Conservation (phyloP, 306 rosid genomes). For the Cucumis hystrix region DNA sequence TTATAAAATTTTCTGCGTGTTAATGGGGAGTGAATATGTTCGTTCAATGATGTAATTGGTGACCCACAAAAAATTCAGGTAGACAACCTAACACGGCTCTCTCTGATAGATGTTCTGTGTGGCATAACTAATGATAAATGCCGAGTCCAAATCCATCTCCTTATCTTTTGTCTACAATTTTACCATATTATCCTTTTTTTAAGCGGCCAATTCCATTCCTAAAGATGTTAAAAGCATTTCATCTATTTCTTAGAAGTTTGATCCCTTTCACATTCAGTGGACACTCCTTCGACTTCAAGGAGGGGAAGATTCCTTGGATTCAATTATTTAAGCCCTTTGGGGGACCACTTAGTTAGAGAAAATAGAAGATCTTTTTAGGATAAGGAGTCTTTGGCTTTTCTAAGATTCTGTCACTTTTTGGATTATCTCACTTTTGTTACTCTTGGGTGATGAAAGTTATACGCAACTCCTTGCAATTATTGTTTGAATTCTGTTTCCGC, state of each 20-base stretch:
- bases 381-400: not conserved
- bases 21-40: not conserved
- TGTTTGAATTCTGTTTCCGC: not conserved
- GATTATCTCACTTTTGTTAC: not conserved
- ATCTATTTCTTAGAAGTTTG: not conserved
- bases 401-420: not conserved
- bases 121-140: not conserved
- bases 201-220: not conserved
- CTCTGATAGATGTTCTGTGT: not conserved
- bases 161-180: not conserved
- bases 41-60: not conserved
- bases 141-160: not conserved
- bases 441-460: not conserved
- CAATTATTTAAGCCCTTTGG: not conserved
- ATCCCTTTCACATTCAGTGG: not conserved
- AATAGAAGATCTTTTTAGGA: not conserved
- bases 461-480: not conserved
- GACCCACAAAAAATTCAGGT: not conserved
- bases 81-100: not conserved
- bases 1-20: not conserved
- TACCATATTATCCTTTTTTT: not conserved
- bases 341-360: constrained; percentile 1
- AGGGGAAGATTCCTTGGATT: not conserved
- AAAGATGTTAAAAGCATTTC: not conserved
- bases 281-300: not conserved